Conservation (phyloP, 768 basidiomycete genomes). For the Tephrocybe sp. region DNA sequence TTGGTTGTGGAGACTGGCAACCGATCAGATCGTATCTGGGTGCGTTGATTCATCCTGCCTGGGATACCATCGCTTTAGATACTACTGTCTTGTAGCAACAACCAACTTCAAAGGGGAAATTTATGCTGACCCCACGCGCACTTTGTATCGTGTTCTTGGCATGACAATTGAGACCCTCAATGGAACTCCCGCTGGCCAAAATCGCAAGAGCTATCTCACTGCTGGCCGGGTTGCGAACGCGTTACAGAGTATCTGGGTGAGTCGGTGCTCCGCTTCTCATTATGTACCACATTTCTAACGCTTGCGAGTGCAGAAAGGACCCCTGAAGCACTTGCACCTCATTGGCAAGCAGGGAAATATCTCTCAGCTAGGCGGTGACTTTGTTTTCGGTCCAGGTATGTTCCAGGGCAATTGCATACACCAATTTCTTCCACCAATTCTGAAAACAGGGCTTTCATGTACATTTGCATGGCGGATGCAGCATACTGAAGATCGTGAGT, state of each 20-base stretch:
- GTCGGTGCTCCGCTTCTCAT: conserved; percentile 8
- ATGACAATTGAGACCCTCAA: conserved; percentile 53
- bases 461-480: conserved; percentile 57
- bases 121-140: conserved; percentile 65
- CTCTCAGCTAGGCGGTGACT: conserved; percentile 65
- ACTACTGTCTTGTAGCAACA: conserved; percentile 34
- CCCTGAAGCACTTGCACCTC: conserved; percentile 40
- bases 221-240: conserved; percentile 28
- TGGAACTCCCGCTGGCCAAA: conserved; percentile 42
- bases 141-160: conserved; percentile 59
- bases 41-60: conserved; percentile 17
- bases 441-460: conserved; percentile 39
- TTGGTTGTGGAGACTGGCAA: conserved; percentile 63
- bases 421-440: too few species aligned
- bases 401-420: too few species aligned
- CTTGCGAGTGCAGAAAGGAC: conserved; percentile 27
- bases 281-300: background rate
- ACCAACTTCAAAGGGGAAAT: conserved; percentile 48
- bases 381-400: conserved; percentile 58
- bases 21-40: conserved; percentile 51
- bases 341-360: conserved; percentile 65
- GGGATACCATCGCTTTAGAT: background rate
- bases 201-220: conserved; percentile 47
- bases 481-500: conserved; percentile 60
- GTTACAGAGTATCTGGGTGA: conserved; percentile 46